Base-by-base conservation (phyloP, 139 green algal genomes). In the Desmodesmus armatus region DNA sequence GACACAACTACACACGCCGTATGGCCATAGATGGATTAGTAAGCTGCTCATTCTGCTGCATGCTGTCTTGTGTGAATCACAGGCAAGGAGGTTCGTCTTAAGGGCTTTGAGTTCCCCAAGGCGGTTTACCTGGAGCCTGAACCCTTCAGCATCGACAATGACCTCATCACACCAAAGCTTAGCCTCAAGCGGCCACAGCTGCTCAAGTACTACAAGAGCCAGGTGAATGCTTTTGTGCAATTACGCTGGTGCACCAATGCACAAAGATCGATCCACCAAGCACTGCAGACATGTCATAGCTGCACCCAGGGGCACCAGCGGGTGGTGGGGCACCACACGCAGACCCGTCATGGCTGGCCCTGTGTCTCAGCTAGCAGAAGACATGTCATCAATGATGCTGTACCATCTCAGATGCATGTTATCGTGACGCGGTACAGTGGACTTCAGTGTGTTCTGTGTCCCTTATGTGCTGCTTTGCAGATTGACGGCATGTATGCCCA, bases 121-220 rank as follows among this genome's bases (percentile, higher is more conserved):
- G 91, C 81, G 0, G 78, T 98, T 13, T 35, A 93, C 78, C 73
- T 98, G 47, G 91, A 95, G n/a, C 41, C 43, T n/a, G 87, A 92
- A 67, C 86, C 85, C 29, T 92, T 91, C 76, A 90, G 47, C 27
- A 81, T 89, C 31, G 95, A 97, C n/a, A 90, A 92, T 35, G 94
- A 96, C 58, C 84, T 97, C 29, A 90, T 99, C 65, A 99, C 96
- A 1, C 96, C 96, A 13, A 95, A 92, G 66, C 96, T 98, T 89
- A 98, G 97, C 89, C 91, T 98, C 55, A 99, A 99, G 93, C 90
- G 96, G 31, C 90, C 91, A 6, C 93, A 95, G 87, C 92, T 98
- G 82, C 88, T 92, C 53, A 92, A 94, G 87, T 71, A 89, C 29
- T 98, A 93, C 91, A 76, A 95, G 63, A 75, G 5, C 33, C 40